Conservation (phyloP, 768 basidiomycete genomes). For the Tylopilus felleus region DNA sequence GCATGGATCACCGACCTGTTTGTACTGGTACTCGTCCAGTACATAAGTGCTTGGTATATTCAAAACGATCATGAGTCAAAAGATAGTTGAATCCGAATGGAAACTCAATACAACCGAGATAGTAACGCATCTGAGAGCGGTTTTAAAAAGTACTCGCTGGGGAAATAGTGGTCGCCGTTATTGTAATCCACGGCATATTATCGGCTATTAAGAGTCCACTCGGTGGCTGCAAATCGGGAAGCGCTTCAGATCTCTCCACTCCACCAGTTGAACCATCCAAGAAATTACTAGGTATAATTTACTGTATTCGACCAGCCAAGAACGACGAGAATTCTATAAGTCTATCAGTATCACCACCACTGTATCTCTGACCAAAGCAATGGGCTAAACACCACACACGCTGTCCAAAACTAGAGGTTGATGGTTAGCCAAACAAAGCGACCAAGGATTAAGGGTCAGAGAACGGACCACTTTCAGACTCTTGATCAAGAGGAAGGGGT, state of each 20-base stretch:
- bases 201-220: too few species aligned
- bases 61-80: too few species aligned
- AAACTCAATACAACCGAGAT: too few species aligned
- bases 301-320: background rate
- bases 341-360: conserved; percentile 48
- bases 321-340: background rate
- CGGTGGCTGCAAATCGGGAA: too few species aligned
- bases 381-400: conserved; percentile 85
- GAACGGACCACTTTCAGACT: conserved; percentile 68
- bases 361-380: conserved; percentile 84
- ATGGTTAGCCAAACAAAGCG: background rate
- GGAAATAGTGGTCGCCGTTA: too few species aligned
- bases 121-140: too few species aligned
- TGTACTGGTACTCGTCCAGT: too few species aligned
- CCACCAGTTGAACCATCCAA: background rate
- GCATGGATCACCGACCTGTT: too few species aligned
- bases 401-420: conserved; percentile 76
- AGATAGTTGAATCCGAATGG: too few species aligned
- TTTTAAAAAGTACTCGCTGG: too few species aligned
- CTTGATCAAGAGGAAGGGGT: conserved; percentile 63
- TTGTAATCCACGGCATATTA: too few species aligned
- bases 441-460: background rate
- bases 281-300: conserved; percentile 11
- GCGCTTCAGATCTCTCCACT: background rate
- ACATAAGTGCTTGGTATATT: too few species aligned